A percentile compares a stretch with the other conserved stretches of the same genome.
Evolutionary conservation across 345 rosid species (phyloP).

Genomic region (Iberis pinnata): DNA sequence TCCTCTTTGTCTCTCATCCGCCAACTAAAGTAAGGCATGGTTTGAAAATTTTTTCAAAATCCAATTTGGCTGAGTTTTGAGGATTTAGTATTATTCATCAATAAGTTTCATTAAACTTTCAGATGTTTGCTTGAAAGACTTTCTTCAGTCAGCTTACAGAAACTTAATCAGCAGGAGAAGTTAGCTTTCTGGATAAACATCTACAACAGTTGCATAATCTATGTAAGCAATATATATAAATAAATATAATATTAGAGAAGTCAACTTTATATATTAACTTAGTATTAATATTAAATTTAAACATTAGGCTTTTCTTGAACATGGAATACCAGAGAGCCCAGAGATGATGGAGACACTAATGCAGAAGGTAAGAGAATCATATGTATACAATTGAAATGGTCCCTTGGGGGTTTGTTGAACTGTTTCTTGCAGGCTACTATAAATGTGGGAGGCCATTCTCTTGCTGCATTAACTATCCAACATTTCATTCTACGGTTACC

Average conservation of each 20-base stretch:
- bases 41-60: not conserved
- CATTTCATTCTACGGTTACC: slow-evolving; percentile 82
- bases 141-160: slow-evolving; percentile 43
- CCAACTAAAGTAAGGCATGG: slow-evolving; percentile 51
- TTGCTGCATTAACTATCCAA: slow-evolving; percentile 64
- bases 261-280: no score
- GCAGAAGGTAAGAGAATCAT: slow-evolving; percentile 45
- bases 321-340: slow-evolving; percentile 65
- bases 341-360: slow-evolving; percentile 52
- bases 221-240: slow-evolving; percentile 35
- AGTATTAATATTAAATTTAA: not conserved
- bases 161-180: slow-evolving; percentile 74
- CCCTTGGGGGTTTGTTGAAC: not conserved
- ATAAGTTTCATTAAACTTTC: no score
- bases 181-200: slow-evolving; percentile 92
- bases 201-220: slow-evolving; percentile 89
- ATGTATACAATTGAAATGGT: not conserved
- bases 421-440: slow-evolving; percentile 53
- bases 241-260: no score
- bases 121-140: slow-evolving; percentile 59
- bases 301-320: slow-evolving; percentile 62
- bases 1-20: slow-evolving; percentile 47
- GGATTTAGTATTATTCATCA: no score
- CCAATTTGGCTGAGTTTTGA: not conserved
- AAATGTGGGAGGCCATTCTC: slow-evolving; percentile 63